Conservation (phyloP, 1,284 basidiomycete genomes). For the Lentinula novae-zelandiae region DNA sequence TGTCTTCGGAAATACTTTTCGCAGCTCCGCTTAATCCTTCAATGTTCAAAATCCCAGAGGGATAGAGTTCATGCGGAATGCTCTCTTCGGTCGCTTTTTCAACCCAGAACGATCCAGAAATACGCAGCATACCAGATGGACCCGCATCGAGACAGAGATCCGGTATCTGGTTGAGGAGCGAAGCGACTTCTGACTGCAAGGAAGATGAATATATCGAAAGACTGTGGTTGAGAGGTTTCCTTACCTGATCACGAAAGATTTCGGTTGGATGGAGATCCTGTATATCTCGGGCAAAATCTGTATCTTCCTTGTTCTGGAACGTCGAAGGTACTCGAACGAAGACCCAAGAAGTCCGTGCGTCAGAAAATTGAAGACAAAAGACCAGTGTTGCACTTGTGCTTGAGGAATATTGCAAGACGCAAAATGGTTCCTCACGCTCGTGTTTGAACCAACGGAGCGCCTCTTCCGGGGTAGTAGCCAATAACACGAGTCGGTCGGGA, state of each 20-base stretch:
- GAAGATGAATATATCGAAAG: not conserved
- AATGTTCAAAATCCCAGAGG: not conserved
- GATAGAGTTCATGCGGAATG: not conserved
- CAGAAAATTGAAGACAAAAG: not conserved
- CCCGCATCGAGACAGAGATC: not conserved
- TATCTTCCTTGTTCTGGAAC: not conserved
- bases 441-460: constrained; percentile 1
- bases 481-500: not conserved
- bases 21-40: not conserved
- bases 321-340: not conserved
- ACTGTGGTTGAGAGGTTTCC: not conserved
- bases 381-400: not conserved
- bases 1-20: not conserved
- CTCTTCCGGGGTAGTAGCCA: not conserved
- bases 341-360: not conserved
- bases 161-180: not conserved
- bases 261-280: not conserved
- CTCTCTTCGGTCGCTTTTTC: not conserved
- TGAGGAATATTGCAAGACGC: not conserved
- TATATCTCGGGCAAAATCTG: not conserved
- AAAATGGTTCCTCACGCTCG: constrained; percentile 1
- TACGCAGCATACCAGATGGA: not conserved
- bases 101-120: not conserved
- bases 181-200: not conserved
- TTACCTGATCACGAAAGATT: not conserved